Evolutionary conservation across 805 yeast species (phyloP).

Genomic region (Ogataea trehaloabstinens): DNA sequence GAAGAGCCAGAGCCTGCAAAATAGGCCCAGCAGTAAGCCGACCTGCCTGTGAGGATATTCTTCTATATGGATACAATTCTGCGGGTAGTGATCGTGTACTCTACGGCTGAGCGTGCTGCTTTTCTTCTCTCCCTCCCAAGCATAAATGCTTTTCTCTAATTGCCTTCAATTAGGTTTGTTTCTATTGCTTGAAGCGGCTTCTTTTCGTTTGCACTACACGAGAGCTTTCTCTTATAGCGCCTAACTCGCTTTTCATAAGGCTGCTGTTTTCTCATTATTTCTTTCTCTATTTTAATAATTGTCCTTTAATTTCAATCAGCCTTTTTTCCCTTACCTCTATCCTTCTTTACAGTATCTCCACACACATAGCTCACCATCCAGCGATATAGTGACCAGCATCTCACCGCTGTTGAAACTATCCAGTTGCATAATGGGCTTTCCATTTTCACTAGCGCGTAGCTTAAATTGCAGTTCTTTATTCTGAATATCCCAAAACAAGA

Average conservation of each 20-base stretch:
- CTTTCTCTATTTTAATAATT: constrained; percentile 7
- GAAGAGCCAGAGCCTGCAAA: constrained; percentile 15
- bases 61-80: too few relatives aligned
- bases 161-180: constrained; percentile 14
- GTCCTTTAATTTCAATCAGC: constrained; percentile 4
- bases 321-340: constrained; percentile 13
- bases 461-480: constrained; percentile 43
- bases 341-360: constrained; percentile 20
- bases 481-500: constrained; percentile 69
- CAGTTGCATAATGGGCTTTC: constrained; percentile 39
- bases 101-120: neutral
- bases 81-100: neutral
- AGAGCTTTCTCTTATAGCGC: constrained; percentile 2
- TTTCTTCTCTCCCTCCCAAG: neutral
- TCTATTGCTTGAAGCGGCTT: neutral
- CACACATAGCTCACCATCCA: constrained; percentile 29
- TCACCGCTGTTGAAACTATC: constrained; percentile 38
- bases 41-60: too few relatives aligned
- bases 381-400: constrained; percentile 31
- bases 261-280: constrained; percentile 3
- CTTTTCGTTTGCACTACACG: constrained; percentile 1
- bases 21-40: neutral
- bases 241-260: too few relatives aligned
- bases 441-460: constrained; percentile 17
- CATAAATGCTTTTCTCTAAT: constrained; percentile 6